Evolutionary conservation across 768 basidiomycete species (phyloP).

Genomic region (Suillus subalutaceus): DNA sequence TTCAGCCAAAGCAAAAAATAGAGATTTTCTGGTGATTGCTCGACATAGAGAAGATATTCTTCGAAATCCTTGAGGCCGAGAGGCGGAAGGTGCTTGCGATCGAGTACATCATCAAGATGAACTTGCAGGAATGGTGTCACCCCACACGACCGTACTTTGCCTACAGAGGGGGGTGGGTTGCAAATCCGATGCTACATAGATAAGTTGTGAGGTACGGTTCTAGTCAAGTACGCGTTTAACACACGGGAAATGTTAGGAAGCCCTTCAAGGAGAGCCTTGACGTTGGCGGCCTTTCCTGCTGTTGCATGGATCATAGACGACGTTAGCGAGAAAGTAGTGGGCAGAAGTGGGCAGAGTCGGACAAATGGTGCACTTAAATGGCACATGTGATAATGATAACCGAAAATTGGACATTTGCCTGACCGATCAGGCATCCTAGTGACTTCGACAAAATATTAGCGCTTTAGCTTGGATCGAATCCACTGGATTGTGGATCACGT

Average conservation of each 20-base stretch:
- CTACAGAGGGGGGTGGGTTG: constrained; percentile 68
- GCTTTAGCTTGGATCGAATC: not conserved
- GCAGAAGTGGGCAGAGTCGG: not conserved
- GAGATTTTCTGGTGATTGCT: constrained; percentile 76
- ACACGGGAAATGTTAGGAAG: constrained; percentile 43
- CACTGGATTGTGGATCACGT: not conserved
- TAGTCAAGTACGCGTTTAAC: constrained; percentile 18
- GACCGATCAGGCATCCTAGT: not conserved
- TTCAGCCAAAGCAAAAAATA: constrained; percentile 84
- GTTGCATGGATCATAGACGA: constrained; percentile 9
- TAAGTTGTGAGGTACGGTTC: not conserved
- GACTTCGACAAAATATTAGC: not conserved
- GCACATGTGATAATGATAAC: not conserved
- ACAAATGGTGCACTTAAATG: not conserved
- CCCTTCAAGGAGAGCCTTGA: constrained; percentile 36
- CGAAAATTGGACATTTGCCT: not conserved
- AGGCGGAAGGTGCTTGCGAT: constrained; percentile 78
- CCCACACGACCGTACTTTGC: constrained; percentile 68
- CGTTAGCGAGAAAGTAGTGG: not conserved
- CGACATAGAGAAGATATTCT: constrained; percentile 83
- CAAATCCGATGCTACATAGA: constrained; percentile 50
- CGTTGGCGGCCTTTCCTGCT: constrained; percentile 22
- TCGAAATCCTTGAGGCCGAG: constrained; percentile 77
- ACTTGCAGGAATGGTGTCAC: constrained; percentile 71
- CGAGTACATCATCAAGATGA: constrained; percentile 72